These are phyloP conservation scores for Phytophthora pistaciae DNA, from an alignment of 352 stramenopile species.

Conservation along the genomic window DNA sequence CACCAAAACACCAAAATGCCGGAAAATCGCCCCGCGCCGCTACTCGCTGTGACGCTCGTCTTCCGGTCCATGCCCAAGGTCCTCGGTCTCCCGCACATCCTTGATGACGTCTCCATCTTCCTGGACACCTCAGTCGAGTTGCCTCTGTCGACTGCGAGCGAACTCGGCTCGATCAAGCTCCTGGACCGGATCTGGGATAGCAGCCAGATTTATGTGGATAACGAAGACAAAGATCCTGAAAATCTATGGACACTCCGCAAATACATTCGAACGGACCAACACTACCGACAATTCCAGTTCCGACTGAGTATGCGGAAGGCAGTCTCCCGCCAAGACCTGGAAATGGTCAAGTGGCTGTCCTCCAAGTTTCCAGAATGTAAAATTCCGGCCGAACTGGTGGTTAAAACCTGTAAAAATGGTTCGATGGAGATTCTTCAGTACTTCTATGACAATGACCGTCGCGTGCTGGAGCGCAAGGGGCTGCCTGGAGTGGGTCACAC, in stretches of 20 bases:
- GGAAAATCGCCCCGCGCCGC: neutral
- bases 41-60: neutral
- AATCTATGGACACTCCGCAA: neutral
- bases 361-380: neutral
- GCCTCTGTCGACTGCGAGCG: neutral
- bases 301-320: conserved; percentile 1
- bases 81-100: neutral
- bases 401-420: neutral
- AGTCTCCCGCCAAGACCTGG: neutral
- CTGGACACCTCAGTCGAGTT: neutral
- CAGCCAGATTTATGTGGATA: neutral
- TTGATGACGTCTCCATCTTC: neutral
- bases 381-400: neutral
- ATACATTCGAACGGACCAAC: neutral
- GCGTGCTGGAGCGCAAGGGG: neutral
- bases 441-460: conserved; percentile 1
- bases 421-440: conserved; percentile 13
- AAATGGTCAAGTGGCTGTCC: conserved; percentile 17
- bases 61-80: neutral
- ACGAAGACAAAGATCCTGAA: neutral
- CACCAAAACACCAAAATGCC: neutral
- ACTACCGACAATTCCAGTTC: neutral
- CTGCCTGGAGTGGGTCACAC: neutral
- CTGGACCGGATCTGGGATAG: conserved; percentile 10
- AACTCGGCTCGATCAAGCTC: neutral